A percentile compares a stretch with the other conserved stretches of the same genome.
Conservation (phyloP, 208 protist genomes). For the Leishmania tropica region DNA sequence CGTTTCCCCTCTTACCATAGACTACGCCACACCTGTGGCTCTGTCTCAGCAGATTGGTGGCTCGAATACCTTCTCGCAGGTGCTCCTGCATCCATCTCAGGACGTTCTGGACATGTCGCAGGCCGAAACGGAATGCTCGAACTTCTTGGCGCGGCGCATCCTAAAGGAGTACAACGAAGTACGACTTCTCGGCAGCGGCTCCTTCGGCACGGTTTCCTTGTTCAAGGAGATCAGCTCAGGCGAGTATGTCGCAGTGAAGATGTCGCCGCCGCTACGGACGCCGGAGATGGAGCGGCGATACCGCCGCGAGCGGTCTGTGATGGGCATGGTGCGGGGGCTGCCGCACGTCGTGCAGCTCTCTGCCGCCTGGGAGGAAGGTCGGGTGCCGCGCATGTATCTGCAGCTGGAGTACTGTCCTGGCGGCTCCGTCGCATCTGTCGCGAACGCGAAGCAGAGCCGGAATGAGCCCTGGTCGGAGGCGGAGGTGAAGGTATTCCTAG, state of each 20-base stretch:
- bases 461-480: slow-evolving; percentile 65
- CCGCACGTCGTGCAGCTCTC: slow-evolving; percentile 83
- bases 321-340: slow-evolving; percentile 57
- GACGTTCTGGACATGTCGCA: slow-evolving; percentile 77
- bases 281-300: slow-evolving; percentile 51
- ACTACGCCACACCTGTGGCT: slow-evolving; percentile 37
- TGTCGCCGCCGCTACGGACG: slow-evolving; percentile 48
- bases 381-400: slow-evolving; percentile 72
- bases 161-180: slow-evolving; percentile 85
- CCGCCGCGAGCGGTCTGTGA: slow-evolving; percentile 65
- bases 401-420: slow-evolving; percentile 88
- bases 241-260: slow-evolving; percentile 78
- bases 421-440: slow-evolving; percentile 68
- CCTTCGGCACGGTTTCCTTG: slow-evolving; percentile 77
- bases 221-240: slow-evolving; percentile 81
- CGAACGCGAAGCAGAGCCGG: slow-evolving; percentile 43
- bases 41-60: slow-evolving; percentile 35
- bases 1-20: slow-evolving; percentile 29
- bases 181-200: slow-evolving; percentile 70
- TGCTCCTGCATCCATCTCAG: slow-evolving; percentile 47
- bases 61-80: slow-evolving; percentile 31
- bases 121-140: slow-evolving; percentile 79
- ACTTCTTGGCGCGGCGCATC: slow-evolving; percentile 69
- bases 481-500: slow-evolving; percentile 80
- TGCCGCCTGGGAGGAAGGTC: slow-evolving; percentile 79